These are phyloP conservation scores for Dryas integrifolia DNA, from an alignment of 331 rosid genomes.

Conservation along the genomic window DNA sequence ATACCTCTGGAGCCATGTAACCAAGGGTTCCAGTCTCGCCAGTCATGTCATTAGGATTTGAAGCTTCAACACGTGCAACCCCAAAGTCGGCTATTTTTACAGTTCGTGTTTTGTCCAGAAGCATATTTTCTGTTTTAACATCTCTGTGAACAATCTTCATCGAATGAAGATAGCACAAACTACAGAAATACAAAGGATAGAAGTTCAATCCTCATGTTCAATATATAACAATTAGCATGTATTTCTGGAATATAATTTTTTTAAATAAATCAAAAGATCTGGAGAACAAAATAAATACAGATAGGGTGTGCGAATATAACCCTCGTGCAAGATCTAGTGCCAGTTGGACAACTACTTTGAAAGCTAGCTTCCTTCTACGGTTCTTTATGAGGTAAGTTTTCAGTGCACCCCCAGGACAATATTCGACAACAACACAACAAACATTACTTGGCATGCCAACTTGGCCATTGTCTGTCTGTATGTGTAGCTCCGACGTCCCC, in stretches of 20 bases:
- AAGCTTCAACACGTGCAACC: constrained; percentile 97
- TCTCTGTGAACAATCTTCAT: constrained; percentile 95
- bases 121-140: constrained; percentile 98
- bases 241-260: background rate
- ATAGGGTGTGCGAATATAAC: constrained; percentile 51
- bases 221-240: constrained; percentile 13
- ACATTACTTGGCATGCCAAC: constrained; percentile 87
- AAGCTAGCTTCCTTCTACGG: constrained; percentile 90
- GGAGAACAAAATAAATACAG: constrained; percentile 26
- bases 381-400: constrained; percentile 96
- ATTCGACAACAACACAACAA: constrained; percentile 93
- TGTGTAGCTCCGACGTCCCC: constrained; percentile 75
- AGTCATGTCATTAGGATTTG: constrained; percentile 98
- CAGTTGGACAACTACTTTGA: constrained; percentile 92
- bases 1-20: constrained; percentile 99
- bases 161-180: constrained; percentile 91
- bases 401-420: constrained; percentile 97
- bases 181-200: constrained; percentile 31
- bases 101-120: constrained; percentile 85
- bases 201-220: constrained; percentile 8
- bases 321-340: constrained; percentile 99
- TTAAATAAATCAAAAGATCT: background rate
- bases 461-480: constrained; percentile 87
- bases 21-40: constrained; percentile 99
- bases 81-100: constrained; percentile 95